Conservation (phyloP, 2,329 filamentous ascomycete genomes). For the Colletotrichum orchidophilum region DNA sequence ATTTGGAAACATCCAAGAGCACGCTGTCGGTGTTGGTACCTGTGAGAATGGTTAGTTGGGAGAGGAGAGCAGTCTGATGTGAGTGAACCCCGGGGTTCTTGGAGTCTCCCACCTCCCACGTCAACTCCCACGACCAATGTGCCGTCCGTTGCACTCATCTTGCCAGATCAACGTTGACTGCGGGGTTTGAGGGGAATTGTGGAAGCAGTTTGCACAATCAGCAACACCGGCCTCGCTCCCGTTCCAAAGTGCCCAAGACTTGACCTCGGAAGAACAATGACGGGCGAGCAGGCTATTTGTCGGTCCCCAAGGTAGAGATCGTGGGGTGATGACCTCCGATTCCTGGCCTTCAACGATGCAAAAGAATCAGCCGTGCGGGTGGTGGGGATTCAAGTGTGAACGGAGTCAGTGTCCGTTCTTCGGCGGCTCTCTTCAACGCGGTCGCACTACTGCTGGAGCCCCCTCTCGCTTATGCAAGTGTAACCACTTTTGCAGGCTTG, state of each 20-base stretch:
- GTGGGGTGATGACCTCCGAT: neutral
- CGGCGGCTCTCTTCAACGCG: slow-evolving; percentile 9
- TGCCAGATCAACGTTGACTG: neutral
- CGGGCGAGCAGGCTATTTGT: neutral
- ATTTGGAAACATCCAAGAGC: slow-evolving; percentile 49
- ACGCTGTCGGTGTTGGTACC: slow-evolving; percentile 65
- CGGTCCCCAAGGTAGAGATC: neutral
- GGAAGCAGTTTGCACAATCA: neutral
- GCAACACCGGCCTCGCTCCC: neutral
- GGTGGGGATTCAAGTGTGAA: slow-evolving; percentile 10
- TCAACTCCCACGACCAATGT: slow-evolving; percentile 33
- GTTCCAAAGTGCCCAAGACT: neutral
- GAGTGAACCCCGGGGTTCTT: neutral
- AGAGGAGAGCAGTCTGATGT: neutral
- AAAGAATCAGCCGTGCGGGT: slow-evolving; percentile 1
- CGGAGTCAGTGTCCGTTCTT: slow-evolving; percentile 19
- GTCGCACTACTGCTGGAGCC: neutral
- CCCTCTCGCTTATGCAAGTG: slow-evolving; percentile 20
- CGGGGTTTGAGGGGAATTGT: neutral
- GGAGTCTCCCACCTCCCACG: slow-evolving; percentile 28
- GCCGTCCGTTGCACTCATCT: slow-evolving; percentile 23
- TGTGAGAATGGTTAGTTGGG: neutral
- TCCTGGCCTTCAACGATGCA: neutral
- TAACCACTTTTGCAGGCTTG: slow-evolving; percentile 15
- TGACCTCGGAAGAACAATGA: neutral